Base-by-base conservation (phyloP, 257 asterid genomes). In the Nicotiana knightiana region DNA sequence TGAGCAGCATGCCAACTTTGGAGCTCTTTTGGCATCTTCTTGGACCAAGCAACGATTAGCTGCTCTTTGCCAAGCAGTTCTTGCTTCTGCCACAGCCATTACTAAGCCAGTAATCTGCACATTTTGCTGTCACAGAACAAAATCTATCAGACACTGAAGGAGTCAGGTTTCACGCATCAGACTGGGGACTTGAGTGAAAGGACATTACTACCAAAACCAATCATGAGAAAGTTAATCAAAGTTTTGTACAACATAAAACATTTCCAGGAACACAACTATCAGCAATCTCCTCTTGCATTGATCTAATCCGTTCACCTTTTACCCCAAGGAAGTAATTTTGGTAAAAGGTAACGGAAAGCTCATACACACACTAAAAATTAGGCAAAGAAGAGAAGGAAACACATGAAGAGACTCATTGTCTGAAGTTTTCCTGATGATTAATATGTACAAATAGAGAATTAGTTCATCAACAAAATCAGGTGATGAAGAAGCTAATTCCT, bases 11-110 rank as follows among this genome's bases (percentile, higher is more conserved):
- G 98, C 97, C 84, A 95, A 89, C 84, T 87, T 95, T 3, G 99
- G 99, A 85, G 99, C 98, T 87, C 97, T 81, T 87, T 93, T 93
- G 53, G 98, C 98, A 84, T 94, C 98, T 87, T 94, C 97, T 84
- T 94, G 98, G 79, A 92, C 94, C 80, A 94, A 89, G 83, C 93
- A 94, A 79, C 98, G 90, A 82, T 93, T 93, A 64, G 90, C 97
- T 32, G 96, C 90, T 86, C 97, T 93, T 86, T 93, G 97, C 96
- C 96, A 93, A 77, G 89, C 96, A 12, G 96, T 94, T 85, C 98
- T 90, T 77, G 90, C 97, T 87, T 93, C 98, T 16, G 97, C 93
- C 83, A 88, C 85, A 43, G 94, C 97, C 96, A 93, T 92, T 62
- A 83, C 82, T 85, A 82, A 59, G 85, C 88, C 93, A 88, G 87